Evolutionary conservation across 2,329 filamentous ascomycete species (phyloP).

Genomic region (Dothistroma septosporum): DNA sequence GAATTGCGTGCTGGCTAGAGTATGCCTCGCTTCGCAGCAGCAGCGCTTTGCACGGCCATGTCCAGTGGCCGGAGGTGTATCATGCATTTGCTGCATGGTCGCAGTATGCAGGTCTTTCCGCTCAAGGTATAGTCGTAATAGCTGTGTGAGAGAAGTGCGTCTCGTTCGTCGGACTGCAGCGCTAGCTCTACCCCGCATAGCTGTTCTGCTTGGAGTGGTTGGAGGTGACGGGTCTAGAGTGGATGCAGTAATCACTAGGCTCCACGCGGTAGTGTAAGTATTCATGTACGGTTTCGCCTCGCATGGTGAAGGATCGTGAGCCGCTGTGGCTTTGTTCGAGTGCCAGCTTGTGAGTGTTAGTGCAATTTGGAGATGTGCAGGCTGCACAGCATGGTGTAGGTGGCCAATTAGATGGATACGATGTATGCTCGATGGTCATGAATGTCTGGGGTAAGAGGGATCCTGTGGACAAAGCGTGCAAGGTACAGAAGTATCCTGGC

Average conservation of each 20-base stretch:
- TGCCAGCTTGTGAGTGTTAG: not conserved
- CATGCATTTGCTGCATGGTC: not conserved
- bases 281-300: not conserved
- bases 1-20: not conserved
- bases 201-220: not conserved
- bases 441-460: not conserved
- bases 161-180: too few species aligned
- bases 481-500: constrained; percentile 1
- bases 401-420: not conserved
- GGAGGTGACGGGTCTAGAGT: not conserved
- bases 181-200: not conserved
- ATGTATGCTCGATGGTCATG: not conserved
- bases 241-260: not conserved
- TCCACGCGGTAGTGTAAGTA: not conserved
- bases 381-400: not conserved
- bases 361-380: not conserved
- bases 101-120: not conserved
- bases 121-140: not conserved
- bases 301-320: not conserved
- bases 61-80: not conserved
- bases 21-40: not conserved
- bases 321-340: not conserved
- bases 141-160: not conserved
- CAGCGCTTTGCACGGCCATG: not conserved
- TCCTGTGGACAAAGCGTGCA: not conserved